Evolutionary conservation across 2,329 filamentous ascomycete genomes (phyloP), one percentile per base, ranked within the genome.

Genomic region (Hypoxylon sp.): DNA sequence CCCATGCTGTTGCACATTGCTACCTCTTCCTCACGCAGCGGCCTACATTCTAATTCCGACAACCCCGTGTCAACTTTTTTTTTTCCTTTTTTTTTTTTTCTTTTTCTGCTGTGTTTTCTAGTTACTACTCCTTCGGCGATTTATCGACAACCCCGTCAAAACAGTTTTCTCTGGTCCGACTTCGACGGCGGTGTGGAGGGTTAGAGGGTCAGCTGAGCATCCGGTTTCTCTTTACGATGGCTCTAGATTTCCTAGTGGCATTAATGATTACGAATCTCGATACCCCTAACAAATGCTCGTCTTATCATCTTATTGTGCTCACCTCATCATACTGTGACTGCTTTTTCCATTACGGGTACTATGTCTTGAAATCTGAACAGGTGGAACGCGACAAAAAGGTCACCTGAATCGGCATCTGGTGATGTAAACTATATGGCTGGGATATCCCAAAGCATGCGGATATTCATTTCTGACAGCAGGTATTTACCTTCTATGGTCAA

Each of bases 231-330:
- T 53, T 57, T 45, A 49, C 42, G 50, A 52, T 24, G 53, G 27
- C 35, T 47, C 37, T 63, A 63, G 60, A 63, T 38, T 54, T 47
- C 45, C 54, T 61, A 37, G 45, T 45, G 38, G 55, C 48, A 55
- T 29, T 65, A 66, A 67, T 67, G 64, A 69, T 69, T 50, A 67
- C 53, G 63, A 68, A 59, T 52, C 41, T 65, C 63, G 66, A 69
- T 69, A 67, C 66, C 66, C 66, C 55, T 29, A 45, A 45, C 42
- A 50, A 26, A 15, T 24, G 17, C 18, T 24, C 11, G 10, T 23
- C 10, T 42, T 42, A 33, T 33, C 15, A 4, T 13, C 5, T 33
- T 5, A 9, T n/a, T 33, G n/a, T 13, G 29, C 20, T 24, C 20
- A 42, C 7, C 20, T 26, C 3, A 42, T 23, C 21, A 10, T 21